Base-by-base conservation (phyloP, 306 rosid species). In the Vicia villosa region DNA sequence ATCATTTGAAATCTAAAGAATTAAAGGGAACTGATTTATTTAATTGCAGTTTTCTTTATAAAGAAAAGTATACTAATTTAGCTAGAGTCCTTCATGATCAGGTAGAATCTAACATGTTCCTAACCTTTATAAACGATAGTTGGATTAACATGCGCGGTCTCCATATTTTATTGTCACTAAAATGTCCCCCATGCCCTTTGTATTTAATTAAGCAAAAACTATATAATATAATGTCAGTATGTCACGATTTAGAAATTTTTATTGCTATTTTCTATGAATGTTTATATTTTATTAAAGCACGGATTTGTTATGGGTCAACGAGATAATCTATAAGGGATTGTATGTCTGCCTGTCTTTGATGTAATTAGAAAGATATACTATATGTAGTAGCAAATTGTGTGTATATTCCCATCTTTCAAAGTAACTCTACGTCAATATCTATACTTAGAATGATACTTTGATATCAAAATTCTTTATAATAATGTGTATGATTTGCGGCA, bases 61-160 rank as follows among this genome's bases (percentile, higher is more conserved):
- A 63, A 21, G 3, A 6, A 32, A 32, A 32, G 9, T 30, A 32
- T 32, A n/a, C n/a, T 10, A 66, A 52, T 77, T 17, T n/a, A n/a
- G n/a, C n/a, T 74, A 47, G 55, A 38, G 4, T 45, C 74, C 7
- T 46, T 55, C 36, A 32, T 72, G 66, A 64, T 70, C 61, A 32
- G 77, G 30, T 67, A 68, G 83, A 77, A 83, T 81, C 84, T 79
- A 76, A 66, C 81, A 81, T 63, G 69, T 57, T 68, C 59, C 42
- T 77, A 46, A 57, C 24, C 50, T 4, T 50, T 19, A 19, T 45
- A 66, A 19, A 21, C 66, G 65, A 56, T 74, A 20, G 54, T 76
- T 58, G 19, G 56, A 30, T 76, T 65, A 64, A 42, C 43, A 63
- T 26, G 81, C 43, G 66, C 56, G 56, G 83, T 60, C 77, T 83